These are phyloP conservation scores for Amniculicola lignicola DNA, from an alignment of 495 filamentous ascomycete species.

Conservation along the genomic window DNA sequence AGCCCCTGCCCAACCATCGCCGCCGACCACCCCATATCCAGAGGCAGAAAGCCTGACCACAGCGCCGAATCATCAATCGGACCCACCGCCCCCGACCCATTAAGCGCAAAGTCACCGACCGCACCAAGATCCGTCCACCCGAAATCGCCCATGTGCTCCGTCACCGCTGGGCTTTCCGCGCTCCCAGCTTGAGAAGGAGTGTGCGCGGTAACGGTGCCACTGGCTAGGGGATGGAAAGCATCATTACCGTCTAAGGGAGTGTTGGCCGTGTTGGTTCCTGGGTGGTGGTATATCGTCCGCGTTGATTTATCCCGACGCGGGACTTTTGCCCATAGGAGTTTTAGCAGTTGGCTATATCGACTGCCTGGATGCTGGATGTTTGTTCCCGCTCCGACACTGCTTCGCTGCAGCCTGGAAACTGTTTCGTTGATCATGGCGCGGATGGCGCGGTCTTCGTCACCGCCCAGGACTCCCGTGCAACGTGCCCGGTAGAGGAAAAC, in stretches of 20 bases:
- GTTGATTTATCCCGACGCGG: slow-evolving; percentile 34
- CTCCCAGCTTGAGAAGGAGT: slow-evolving; percentile 28
- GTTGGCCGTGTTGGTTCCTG: slow-evolving; percentile 47
- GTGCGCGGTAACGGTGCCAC: not conserved
- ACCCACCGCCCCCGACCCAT: slow-evolving; percentile 22
- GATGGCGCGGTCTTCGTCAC: slow-evolving; percentile 53
- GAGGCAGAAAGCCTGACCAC: slow-evolving; percentile 27
- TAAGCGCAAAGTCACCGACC: slow-evolving; percentile 53
- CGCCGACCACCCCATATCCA: slow-evolving; percentile 26
- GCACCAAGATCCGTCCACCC: slow-evolving; percentile 58
- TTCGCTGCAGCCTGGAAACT: slow-evolving; percentile 50
- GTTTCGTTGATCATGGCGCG: slow-evolving; percentile 53
- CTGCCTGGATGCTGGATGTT: slow-evolving; percentile 51
- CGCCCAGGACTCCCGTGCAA: slow-evolving; percentile 54
- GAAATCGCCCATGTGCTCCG: slow-evolving; percentile 50
- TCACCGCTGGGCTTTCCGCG: slow-evolving; percentile 33
- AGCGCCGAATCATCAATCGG: slow-evolving; percentile 18
- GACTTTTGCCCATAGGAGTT: slow-evolving; percentile 52
- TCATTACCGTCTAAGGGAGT: slow-evolving; percentile 38
- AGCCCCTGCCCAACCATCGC: slow-evolving; percentile 13
- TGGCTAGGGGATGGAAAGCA: not conserved
- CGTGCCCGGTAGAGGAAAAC: slow-evolving; percentile 59
- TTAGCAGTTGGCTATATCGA: slow-evolving; percentile 54
- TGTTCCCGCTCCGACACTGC: slow-evolving; percentile 47
- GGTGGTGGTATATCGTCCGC: slow-evolving; percentile 31